Conservation (phyloP, 345 rosid genomes). For the Citrus medica region DNA sequence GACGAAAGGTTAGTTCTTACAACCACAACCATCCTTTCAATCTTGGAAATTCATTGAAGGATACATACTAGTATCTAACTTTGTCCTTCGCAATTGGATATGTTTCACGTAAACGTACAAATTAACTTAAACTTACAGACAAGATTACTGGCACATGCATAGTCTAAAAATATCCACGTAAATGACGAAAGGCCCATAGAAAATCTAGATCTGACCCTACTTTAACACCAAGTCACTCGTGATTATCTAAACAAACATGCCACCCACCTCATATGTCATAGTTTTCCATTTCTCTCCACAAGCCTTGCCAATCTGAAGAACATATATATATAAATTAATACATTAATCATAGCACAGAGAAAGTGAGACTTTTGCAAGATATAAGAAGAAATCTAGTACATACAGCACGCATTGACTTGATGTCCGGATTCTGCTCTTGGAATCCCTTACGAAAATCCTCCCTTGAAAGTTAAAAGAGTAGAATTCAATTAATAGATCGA, state of each 20-base stretch:
- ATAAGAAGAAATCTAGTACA: conserved; percentile 16
- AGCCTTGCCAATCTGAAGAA: conserved; percentile 78
- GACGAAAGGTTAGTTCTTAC: conserved; percentile 6
- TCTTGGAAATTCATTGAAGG: not conserved
- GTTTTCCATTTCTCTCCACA: conserved; percentile 97
- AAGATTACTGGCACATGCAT: not conserved
- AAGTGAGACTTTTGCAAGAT: not conserved
- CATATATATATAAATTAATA: not conserved
- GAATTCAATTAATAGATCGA: not conserved
- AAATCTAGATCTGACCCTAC: not conserved
- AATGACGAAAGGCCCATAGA: not conserved
- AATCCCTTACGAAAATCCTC: conserved; percentile 87
- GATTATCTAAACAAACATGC: not conserved
- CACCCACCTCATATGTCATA: conserved; percentile 75
- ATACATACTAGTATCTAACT: not conserved
- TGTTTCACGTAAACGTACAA: not conserved
- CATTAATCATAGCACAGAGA: not conserved
- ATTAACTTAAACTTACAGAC: not conserved
- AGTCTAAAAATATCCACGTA: not conserved
- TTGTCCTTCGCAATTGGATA: not conserved
- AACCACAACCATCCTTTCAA: not conserved
- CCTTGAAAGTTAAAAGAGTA: conserved; percentile 33
- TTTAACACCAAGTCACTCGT: not conserved
- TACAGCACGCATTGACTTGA: conserved; percentile 94
- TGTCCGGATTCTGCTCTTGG: conserved; percentile 80